Conservation (phyloP, 306 rosid species). For the Trifolium repens region DNA sequence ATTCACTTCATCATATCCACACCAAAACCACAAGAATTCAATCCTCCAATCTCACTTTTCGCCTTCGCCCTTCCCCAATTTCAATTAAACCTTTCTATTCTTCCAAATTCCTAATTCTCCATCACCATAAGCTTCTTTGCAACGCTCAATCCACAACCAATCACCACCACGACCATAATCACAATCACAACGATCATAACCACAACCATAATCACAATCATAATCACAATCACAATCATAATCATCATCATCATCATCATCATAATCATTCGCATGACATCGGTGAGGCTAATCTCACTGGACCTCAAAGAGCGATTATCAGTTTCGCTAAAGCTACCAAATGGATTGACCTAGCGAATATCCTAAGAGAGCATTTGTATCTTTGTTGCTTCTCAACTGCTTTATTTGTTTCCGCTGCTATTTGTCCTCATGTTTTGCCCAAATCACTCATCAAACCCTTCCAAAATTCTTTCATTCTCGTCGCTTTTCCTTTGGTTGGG, state of each 20-base stretch:
- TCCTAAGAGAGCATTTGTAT: conserved; percentile 80
- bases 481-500: conserved; percentile 91
- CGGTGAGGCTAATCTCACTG: conserved; percentile 55
- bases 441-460: conserved; percentile 65
- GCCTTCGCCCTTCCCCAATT: conserved; percentile 31
- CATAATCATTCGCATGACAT: conserved; percentile 52
- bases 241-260: conserved; percentile 47
- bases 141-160: conserved; percentile 41
- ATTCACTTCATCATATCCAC: conserved; percentile 42
- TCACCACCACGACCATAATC: conserved; percentile 41
- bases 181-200: conserved; percentile 22
- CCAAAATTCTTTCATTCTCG: conserved; percentile 70
- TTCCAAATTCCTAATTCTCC: conserved; percentile 44
- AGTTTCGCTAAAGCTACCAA: conserved; percentile 73
- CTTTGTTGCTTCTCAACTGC: conserved; percentile 81
- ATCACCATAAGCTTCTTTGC: conserved; percentile 46
- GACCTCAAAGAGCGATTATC: conserved; percentile 66
- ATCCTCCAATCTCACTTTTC: conserved; percentile 46
- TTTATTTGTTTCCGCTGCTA: conserved; percentile 76
- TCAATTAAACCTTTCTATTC: conserved; percentile 48
- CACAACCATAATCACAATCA: conserved; percentile 40
- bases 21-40: conserved; percentile 33
- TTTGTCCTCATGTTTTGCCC: conserved; percentile 77
- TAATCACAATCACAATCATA: conserved; percentile 16
- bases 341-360: conserved; percentile 81